Percentiles rank a stretch among this genome's conserved stretches.
phyloP scores from a whole-genome alignment of 768 basidiomycete genomes.

The Dacryopinax spathularia region DNA sequence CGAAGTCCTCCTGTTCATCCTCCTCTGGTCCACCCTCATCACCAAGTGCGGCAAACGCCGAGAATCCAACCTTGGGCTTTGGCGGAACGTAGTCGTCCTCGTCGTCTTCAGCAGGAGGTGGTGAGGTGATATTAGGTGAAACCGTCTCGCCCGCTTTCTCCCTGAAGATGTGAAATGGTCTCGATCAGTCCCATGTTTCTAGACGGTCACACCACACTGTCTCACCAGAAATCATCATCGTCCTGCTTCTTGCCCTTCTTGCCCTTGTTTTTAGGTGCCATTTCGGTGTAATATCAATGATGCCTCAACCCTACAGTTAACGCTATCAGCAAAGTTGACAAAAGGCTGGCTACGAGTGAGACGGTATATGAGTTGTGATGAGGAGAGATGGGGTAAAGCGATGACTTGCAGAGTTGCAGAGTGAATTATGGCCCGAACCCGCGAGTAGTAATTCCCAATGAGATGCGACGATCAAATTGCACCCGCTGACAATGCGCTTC shows the following conservation, averaged over 20 bases:
- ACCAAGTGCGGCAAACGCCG: constrained; percentile 38
- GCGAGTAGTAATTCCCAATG: too few species aligned
- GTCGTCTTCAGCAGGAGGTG: constrained; percentile 4
- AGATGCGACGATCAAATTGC: not conserved
- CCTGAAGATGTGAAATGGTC: constrained; percentile 27
- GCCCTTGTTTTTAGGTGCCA: constrained; percentile 63
- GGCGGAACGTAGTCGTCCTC: not conserved
- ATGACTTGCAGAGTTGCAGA: too few species aligned
- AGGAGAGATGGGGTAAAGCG: too few species aligned
- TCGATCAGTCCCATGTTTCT: constrained; percentile 12
- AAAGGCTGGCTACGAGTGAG: too few species aligned
- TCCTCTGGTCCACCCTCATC: constrained; percentile 26
- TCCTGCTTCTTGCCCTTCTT: constrained; percentile 75
- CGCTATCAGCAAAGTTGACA: not conserved
- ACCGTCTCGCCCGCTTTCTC: constrained; percentile 49
- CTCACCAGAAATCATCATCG: constrained; percentile 73
- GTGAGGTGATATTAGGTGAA: constrained; percentile 24
- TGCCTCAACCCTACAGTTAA: too few species aligned
- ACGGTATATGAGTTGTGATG: too few species aligned
- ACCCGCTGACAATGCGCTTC: too few species aligned
- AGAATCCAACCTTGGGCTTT: constrained; percentile 28
- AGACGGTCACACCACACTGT: constrained; percentile 6
- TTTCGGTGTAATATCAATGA: constrained; percentile 18
- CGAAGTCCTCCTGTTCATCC: constrained; percentile 43
- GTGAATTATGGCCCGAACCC: too few species aligned